Conservation (phyloP, 2,329 filamentous ascomycete genomes). For the Phoma sp. region DNA sequence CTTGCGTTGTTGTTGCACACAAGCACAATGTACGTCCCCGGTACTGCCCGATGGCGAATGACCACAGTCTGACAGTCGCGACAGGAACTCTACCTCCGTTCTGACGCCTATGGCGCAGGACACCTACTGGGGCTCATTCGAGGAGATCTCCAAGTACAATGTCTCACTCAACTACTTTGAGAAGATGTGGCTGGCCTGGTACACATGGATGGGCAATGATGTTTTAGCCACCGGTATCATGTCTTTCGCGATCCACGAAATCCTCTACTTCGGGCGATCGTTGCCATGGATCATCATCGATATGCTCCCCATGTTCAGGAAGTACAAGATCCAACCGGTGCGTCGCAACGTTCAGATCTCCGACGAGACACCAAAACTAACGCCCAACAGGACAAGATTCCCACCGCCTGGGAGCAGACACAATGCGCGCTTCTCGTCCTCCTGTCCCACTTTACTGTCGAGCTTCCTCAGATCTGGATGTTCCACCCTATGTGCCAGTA, state of each 20-base stretch:
- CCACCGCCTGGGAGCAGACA: constrained; percentile 92
- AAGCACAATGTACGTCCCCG: constrained; percentile 35
- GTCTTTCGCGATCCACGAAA: constrained; percentile 95
- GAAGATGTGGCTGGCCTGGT: constrained; percentile 94
- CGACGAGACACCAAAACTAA: neutral
- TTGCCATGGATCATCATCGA: constrained; percentile 95
- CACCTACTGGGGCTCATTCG: constrained; percentile 71
- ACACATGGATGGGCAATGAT: constrained; percentile 98
- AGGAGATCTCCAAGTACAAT: constrained; percentile 75
- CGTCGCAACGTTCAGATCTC: constrained; percentile 39
- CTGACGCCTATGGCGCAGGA: constrained; percentile 54
- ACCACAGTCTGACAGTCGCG: constrained; percentile 26
- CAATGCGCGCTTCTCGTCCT: constrained; percentile 92
- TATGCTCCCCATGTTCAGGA: constrained; percentile 82
- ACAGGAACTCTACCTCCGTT: constrained; percentile 47
- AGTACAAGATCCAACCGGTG: constrained; percentile 93
- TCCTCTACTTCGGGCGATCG: constrained; percentile 90
- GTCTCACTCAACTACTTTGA: constrained; percentile 86
- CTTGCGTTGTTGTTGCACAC: constrained; percentile 21
- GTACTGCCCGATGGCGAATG: constrained; percentile 15
- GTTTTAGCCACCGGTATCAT: constrained; percentile 95
- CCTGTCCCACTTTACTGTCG: constrained; percentile 94
- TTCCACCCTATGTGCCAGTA: constrained; percentile 97
- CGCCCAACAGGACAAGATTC: constrained; percentile 73
- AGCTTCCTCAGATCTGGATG: constrained; percentile 97